Conservation (phyloP, 352 stramenopile species). For the Aphanomyces euteiches region DNA sequence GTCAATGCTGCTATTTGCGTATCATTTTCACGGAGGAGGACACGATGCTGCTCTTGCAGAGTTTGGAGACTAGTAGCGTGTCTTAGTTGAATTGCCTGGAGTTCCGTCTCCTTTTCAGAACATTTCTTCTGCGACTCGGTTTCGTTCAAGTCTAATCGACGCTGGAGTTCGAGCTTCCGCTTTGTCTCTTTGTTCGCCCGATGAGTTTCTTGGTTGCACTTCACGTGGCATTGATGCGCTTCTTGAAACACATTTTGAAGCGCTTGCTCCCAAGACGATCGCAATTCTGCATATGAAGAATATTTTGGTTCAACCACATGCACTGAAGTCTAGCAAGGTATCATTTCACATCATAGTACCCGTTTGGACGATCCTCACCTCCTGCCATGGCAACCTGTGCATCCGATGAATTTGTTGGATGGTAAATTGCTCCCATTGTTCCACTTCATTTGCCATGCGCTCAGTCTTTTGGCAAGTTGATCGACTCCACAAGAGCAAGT, state of each 20-base stretch:
- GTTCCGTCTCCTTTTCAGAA: constrained; percentile 42
- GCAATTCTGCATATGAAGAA: constrained; percentile 22
- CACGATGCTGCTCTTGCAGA: constrained; percentile 41
- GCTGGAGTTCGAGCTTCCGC: constrained; percentile 14
- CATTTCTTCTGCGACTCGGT: constrained; percentile 40
- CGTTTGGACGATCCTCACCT: neutral
- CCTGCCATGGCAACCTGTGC: constrained; percentile 27
- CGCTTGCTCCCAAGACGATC: constrained; percentile 10
- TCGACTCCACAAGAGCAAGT: constrained; percentile 62
- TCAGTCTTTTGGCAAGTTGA: constrained; percentile 54
- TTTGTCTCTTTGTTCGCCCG: constrained; percentile 29
- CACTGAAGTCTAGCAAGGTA: neutral
- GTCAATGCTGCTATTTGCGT: constrained; percentile 39
- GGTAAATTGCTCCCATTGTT: constrained; percentile 33
- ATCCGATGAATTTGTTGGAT: constrained; percentile 29
- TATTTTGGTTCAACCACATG: constrained; percentile 11
- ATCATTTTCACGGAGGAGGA: constrained; percentile 39
- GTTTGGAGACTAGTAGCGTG: constrained; percentile 41
- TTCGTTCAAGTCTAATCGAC: constrained; percentile 16
- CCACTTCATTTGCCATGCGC: constrained; percentile 39
- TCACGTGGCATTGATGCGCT: constrained; percentile 28
- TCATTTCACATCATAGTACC: neutral
- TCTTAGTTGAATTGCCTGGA: constrained; percentile 38
- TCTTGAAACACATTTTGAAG: constrained; percentile 19
- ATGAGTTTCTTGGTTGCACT: constrained; percentile 29